Conservation (phyloP, 2,329 filamentous ascomycete genomes). For the Ascochyta viciae-villosae region DNA sequence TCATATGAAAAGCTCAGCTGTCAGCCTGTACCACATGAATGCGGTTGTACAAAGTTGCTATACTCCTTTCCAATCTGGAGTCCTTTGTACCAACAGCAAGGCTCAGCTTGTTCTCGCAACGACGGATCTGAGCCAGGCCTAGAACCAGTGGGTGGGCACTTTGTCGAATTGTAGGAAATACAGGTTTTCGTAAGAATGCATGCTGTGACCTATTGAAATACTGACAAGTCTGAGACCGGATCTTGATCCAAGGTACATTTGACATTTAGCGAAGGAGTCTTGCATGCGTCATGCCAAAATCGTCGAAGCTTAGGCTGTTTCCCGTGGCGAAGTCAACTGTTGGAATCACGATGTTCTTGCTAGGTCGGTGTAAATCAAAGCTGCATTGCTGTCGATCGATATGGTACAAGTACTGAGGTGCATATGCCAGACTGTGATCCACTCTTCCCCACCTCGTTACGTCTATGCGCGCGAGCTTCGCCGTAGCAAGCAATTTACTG, state of each 20-base stretch:
- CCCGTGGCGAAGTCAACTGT: not conserved
- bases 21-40: not conserved
- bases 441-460: constrained; percentile 25
- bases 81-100: not conserved
- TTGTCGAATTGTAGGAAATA: no score
- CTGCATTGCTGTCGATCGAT: constrained; percentile 40
- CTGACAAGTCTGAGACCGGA: no score
- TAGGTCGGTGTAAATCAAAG: constrained; percentile 23
- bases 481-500: constrained; percentile 37
- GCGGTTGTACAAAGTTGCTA: not conserved
- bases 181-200: no score
- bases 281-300: no score
- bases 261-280: no score
- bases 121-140: not conserved
- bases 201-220: no score
- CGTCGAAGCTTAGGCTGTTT: not conserved
- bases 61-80: not conserved
- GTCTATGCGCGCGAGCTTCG: constrained; percentile 22
- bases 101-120: not conserved
- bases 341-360: not conserved
- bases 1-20: not conserved
- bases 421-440: constrained; percentile 34
- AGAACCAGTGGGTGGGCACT: no score
- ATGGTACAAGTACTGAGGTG: constrained; percentile 39
- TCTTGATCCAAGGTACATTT: no score